These are phyloP conservation scores for Magnaporthales sp. DNA, from an alignment of 2,329 filamentous ascomycete genomes.

Conservation along the genomic window DNA sequence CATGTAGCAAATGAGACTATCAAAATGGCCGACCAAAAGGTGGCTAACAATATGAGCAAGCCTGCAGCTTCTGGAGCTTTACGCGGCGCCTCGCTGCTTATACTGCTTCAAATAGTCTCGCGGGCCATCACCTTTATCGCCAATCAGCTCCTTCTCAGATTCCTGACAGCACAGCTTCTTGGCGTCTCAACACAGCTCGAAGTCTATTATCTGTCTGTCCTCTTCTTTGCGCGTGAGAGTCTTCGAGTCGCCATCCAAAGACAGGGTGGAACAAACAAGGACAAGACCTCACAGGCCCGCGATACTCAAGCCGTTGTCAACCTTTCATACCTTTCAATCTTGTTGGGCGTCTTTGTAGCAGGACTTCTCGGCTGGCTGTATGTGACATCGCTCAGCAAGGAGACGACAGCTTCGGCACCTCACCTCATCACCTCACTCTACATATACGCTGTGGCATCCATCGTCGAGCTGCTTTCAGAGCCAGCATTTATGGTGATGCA, in stretches of 20 bases:
- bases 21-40: neutral
- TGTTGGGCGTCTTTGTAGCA: constrained; percentile 58
- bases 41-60: neutral
- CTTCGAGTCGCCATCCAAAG: constrained; percentile 86
- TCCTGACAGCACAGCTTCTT: constrained; percentile 74
- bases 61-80: constrained; percentile 27
- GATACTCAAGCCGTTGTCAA: constrained; percentile 73
- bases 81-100: constrained; percentile 74
- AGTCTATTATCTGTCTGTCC: constrained; percentile 82
- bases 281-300: constrained; percentile 2
- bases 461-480: constrained; percentile 75
- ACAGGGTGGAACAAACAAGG: constrained; percentile 35
- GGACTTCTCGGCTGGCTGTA: constrained; percentile 60
- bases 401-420: constrained; percentile 46
- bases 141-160: constrained; percentile 85
- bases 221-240: constrained; percentile 91
- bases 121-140: constrained; percentile 81
- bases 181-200: constrained; percentile 86
- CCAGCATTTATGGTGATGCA: constrained; percentile 86
- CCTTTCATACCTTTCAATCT: constrained; percentile 70
- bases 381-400: constrained; percentile 38
- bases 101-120: constrained; percentile 80
- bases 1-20: neutral
- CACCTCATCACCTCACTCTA: constrained; percentile 49
- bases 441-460: constrained; percentile 46